phyloP scores from a whole-genome alignment of 2,329 filamentous ascomycete species.

The Exophiala bonariae region DNA sequence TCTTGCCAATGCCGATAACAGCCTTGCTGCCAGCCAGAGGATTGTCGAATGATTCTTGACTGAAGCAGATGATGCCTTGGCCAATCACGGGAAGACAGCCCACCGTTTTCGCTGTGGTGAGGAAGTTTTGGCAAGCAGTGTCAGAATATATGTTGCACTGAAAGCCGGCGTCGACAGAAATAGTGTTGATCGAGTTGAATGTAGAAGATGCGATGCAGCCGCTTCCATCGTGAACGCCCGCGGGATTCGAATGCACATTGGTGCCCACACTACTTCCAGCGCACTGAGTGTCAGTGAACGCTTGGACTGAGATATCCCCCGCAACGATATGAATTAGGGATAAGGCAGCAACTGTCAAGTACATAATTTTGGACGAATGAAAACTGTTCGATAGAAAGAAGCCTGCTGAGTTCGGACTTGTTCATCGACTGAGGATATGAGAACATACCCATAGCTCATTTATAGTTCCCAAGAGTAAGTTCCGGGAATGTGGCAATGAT shows the following conservation, averaged over 20 bases:
- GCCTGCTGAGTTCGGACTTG: no score
- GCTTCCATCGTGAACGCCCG: background rate
- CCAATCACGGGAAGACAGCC: background rate
- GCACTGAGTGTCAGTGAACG: constrained; percentile 5
- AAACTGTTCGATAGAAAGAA: no score
- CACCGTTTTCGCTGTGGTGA: background rate
- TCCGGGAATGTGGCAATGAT: no score
- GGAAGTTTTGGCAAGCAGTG: background rate
- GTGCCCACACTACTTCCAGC: background rate
- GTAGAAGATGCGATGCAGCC: background rate
- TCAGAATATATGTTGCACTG: constrained; percentile 3
- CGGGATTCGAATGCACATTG: background rate
- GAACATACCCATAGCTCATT: no score
- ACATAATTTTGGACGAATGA: no score
- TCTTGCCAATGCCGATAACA: background rate
- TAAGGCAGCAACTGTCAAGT: no score
- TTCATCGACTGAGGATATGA: no score
- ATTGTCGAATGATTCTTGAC: background rate
- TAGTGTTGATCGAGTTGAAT: constrained; percentile 6
- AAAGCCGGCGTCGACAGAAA: background rate
- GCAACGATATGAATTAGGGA: background rate
- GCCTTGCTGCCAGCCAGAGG: background rate
- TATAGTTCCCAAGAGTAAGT: no score
- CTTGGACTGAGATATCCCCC: constrained; percentile 11
- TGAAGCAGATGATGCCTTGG: constrained; percentile 1